These are phyloP conservation scores for Dentipellis fragilis DNA, from an alignment of 768 basidiomycete species.

Conservation along the genomic window DNA sequence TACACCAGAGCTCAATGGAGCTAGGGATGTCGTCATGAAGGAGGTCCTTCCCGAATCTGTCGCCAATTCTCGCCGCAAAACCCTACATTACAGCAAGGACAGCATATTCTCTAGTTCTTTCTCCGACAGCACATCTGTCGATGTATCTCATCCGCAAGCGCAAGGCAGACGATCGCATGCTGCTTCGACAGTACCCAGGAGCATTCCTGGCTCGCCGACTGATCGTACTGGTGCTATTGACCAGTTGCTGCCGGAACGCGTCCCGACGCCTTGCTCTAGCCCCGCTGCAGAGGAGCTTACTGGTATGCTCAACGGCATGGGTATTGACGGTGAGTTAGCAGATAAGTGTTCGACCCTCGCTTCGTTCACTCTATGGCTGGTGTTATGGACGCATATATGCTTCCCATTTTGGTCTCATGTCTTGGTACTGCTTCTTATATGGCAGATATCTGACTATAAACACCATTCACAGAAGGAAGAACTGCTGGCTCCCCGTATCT, in stretches of 20 bases:
- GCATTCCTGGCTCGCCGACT: not conserved
- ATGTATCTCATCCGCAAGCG: not conserved
- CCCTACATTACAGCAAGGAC: conserved; percentile 1
- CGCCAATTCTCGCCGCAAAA: not conserved
- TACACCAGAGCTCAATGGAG: not conserved
- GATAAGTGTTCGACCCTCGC: not conserved
- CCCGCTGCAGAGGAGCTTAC: conserved; percentile 4
- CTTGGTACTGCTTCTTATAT: not conserved
- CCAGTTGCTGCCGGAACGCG: not conserved
- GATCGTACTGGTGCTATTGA: not conserved
- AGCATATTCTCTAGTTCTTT: conserved; percentile 12
- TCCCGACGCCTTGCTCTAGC: not conserved
- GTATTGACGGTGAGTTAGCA: conserved; percentile 8
- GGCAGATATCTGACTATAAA: not conserved
- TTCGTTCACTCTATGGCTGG: not conserved
- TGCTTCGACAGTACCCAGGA: not conserved
- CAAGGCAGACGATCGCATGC: not conserved
- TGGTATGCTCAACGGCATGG: conserved; percentile 10
- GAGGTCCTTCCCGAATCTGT: not conserved
- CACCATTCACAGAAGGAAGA: not conserved
- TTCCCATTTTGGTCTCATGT: not conserved
- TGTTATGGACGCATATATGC: not conserved
- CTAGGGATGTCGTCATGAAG: not conserved
- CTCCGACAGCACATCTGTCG: not conserved
- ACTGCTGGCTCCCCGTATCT: not conserved